A percentile compares a stretch with the other conserved stretches of the same genome.
phyloP scores from a whole-genome alignment of 2,329 filamentous ascomycete genomes.

The Drechslerella stenobrocha region DNA sequence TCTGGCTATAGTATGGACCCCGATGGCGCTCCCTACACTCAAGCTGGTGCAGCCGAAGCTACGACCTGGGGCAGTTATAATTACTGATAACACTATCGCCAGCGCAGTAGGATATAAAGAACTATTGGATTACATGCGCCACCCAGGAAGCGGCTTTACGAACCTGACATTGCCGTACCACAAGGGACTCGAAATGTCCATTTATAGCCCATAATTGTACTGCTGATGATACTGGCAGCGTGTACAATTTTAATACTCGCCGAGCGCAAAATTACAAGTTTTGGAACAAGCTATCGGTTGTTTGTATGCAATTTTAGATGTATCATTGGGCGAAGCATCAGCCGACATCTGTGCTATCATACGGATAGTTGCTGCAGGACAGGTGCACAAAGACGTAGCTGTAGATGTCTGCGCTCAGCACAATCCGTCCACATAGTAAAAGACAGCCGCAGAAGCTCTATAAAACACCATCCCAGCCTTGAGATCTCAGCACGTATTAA shows the following conservation, averaged over 20 bases:
- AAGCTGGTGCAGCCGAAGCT: slow-evolving; percentile 59
- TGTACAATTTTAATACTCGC: neutral
- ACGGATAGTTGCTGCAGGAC: no score
- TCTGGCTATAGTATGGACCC: slow-evolving; percentile 61
- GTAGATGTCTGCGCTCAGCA: no score
- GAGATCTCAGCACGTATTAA: no score
- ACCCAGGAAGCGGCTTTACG: slow-evolving; percentile 60
- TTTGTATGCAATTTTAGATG: neutral
- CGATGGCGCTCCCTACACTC: slow-evolving; percentile 62
- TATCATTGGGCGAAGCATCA: no score
- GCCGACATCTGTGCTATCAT: no score
- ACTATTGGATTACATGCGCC: slow-evolving; percentile 58
- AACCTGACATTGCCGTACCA: slow-evolving; percentile 60
- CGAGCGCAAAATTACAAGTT: no score
- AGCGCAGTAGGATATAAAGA: slow-evolving; percentile 58
- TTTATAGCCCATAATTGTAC: slow-evolving; percentile 54
- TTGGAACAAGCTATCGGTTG: no score
- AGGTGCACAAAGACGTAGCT: no score
- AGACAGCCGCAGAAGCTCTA: no score
- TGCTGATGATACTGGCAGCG: no score
- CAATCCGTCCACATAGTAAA: no score
- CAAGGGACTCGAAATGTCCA: slow-evolving; percentile 59
- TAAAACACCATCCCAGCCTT: no score
- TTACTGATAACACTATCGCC: slow-evolving; percentile 60
- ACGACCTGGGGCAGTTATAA: slow-evolving; percentile 59